A percentile compares a stretch with the other conserved stretches of the same genome.
phyloP scores from a whole-genome alignment of 768 basidiomycete genomes.

The Phallus indusiatus region DNA sequence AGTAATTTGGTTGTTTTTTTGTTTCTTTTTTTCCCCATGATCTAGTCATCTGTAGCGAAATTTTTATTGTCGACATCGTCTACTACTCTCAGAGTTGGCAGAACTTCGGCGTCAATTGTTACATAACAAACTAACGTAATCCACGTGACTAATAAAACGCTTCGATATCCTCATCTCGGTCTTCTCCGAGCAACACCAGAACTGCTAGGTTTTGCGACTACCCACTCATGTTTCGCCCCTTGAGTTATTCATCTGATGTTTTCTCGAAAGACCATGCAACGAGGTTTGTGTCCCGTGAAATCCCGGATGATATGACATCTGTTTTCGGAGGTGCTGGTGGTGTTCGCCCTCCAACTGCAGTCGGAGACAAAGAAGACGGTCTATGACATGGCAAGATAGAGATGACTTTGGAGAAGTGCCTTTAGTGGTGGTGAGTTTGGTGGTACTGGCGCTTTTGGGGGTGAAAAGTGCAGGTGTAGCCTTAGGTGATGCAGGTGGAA shows the following conservation, averaged over 20 bases:
- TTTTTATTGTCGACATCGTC: no score
- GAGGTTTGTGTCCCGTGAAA: constrained; percentile 94
- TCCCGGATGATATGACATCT: constrained; percentile 72
- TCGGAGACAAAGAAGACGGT: constrained; percentile 60
- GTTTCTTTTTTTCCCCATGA: no score
- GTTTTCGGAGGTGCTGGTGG: constrained; percentile 76
- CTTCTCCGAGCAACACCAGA: no score
- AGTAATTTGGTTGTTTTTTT: no score
- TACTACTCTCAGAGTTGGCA: no score
- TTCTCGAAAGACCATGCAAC: constrained; percentile 96
- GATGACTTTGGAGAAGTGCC: constrained; percentile 10
- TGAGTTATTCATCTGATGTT: constrained; percentile 93
- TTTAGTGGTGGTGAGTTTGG: constrained; percentile 26
- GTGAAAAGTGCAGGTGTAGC: no score
- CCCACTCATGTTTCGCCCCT: constrained; percentile 89
- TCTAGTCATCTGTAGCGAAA: no score
- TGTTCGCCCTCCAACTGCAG: constrained; percentile 71
- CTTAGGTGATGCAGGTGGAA: neutral
- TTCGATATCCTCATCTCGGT: no score
- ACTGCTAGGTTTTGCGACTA: no score
- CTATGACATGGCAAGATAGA: constrained; percentile 25
- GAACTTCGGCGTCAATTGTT: no score
- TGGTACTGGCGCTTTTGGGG: constrained; percentile 12
- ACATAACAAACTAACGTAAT: no score
- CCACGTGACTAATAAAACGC: no score